Percentiles rank a stretch among this genome's conserved stretches.
These are phyloP conservation scores for Scolecobasidium constrictum DNA, from an alignment of 2,329 filamentous ascomycete species.

Conservation along the genomic window DNA sequence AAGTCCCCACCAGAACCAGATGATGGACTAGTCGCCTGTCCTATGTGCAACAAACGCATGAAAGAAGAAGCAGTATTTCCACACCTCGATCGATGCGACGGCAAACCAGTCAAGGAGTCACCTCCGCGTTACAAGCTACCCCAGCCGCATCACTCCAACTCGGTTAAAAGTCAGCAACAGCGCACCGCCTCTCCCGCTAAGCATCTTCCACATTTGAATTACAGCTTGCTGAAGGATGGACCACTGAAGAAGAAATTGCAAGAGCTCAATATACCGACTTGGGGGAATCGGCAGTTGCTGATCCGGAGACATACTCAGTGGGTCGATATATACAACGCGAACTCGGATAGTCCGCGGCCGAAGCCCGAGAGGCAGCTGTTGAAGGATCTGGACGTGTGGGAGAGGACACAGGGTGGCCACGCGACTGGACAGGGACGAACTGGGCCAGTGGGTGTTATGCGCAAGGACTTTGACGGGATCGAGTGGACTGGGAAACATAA, in stretches of 20 bases:
- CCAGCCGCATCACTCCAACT: neutral
- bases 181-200: constrained; percentile 1
- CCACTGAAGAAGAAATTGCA: constrained; percentile 65
- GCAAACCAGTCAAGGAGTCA: constrained; percentile 14
- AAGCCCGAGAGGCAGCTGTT: constrained; percentile 62
- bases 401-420: constrained; percentile 63
- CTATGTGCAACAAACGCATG: constrained; percentile 70
- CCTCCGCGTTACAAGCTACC: neutral
- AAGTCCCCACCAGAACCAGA: constrained; percentile 29
- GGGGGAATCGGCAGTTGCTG: constrained; percentile 57
- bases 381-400: constrained; percentile 75
- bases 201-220: constrained; percentile 56
- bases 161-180: neutral
- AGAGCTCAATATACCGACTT: constrained; percentile 66
- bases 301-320: constrained; percentile 82
- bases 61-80: constrained; percentile 64
- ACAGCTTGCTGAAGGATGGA: constrained; percentile 68
- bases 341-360: constrained; percentile 73
- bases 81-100: constrained; percentile 65
- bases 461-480: constrained; percentile 77
- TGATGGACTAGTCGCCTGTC: constrained; percentile 73
- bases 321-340: constrained; percentile 94
- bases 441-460: constrained; percentile 47
- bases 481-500: constrained; percentile 67
- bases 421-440: constrained; percentile 30